A percentile compares a stretch with the other conserved stretches of the same genome.
Evolutionary conservation across 805 yeast species (phyloP).

Genomic region (Candida palmyrensis): DNA sequence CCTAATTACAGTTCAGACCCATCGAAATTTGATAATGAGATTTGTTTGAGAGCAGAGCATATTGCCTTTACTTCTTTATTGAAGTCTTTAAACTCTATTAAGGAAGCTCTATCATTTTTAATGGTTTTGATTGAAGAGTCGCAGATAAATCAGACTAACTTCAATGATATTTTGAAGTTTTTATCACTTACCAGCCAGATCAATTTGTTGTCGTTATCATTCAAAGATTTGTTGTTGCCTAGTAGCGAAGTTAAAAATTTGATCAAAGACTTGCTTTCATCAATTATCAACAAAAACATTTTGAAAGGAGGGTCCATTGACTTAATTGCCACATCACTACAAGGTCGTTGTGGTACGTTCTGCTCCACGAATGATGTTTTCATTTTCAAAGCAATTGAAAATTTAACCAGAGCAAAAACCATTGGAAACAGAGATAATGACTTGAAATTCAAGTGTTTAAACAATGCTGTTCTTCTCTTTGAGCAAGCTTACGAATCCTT

Average conservation of each 20-base stretch:
- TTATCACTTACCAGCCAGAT: slow-evolving; percentile 64
- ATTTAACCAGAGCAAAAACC: slow-evolving; percentile 78
- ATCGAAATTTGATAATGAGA: slow-evolving; percentile 50
- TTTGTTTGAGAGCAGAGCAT: slow-evolving; percentile 84
- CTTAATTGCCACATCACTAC: slow-evolving; percentile 77
- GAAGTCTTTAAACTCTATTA: slow-evolving; percentile 68
- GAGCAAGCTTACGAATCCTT: slow-evolving; percentile 77
- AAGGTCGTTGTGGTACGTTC: slow-evolving; percentile 90
- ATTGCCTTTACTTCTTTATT: slow-evolving; percentile 78
- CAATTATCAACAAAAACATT: slow-evolving; percentile 84
- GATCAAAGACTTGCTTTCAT: slow-evolving; percentile 81
- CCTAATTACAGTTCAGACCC: slow-evolving; percentile 50
- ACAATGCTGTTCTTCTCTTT: slow-evolving; percentile 69
- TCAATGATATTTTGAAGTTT: slow-evolving; percentile 65
- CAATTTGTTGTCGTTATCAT: slow-evolving; percentile 60
- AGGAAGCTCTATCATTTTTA: slow-evolving; percentile 87
- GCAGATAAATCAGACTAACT: slow-evolving; percentile 36
- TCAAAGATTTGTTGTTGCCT: slow-evolving; percentile 75
- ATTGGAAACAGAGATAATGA: slow-evolving; percentile 70
- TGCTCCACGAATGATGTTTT: slow-evolving; percentile 92
- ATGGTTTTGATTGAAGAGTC: slow-evolving; percentile 75
- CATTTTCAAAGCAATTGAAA: slow-evolving; percentile 91
- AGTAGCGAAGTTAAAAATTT: slow-evolving; percentile 54
- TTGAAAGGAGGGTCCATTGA: slow-evolving; percentile 92
- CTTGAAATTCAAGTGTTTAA: slow-evolving; percentile 55